These are phyloP conservation scores for Trichosanthes truncata DNA, from an alignment of 306 rosid genomes.

Conservation along the genomic window DNA sequence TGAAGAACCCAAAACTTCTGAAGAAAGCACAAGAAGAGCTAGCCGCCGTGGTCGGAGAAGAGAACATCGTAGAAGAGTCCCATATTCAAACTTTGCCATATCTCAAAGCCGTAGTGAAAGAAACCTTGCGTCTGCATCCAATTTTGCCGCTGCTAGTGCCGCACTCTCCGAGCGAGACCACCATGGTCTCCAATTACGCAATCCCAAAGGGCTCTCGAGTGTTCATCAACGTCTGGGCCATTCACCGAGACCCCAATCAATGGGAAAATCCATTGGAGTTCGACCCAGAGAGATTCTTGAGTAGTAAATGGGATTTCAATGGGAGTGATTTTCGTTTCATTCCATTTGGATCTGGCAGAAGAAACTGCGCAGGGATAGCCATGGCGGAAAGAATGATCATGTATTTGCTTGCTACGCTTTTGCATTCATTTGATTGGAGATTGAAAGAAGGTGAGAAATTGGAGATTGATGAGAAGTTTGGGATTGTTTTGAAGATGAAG, in stretches of 20 bases:
- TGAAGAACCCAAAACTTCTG: constrained; percentile 31
- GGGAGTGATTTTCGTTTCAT: constrained; percentile 54
- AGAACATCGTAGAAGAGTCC: constrained; percentile 56
- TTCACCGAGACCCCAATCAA: constrained; percentile 50
- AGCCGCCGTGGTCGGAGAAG: constrained; percentile 27
- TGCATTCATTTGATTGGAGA: constrained; percentile 60
- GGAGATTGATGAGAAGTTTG: constrained; percentile 44
- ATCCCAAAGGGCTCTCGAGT: constrained; percentile 49
- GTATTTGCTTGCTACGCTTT: constrained; percentile 37
- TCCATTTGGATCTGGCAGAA: constrained; percentile 74
- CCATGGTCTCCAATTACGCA: constrained; percentile 40
- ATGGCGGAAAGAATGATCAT: constrained; percentile 63
- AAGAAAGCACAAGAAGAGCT: constrained; percentile 43
- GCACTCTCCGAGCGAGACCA: constrained; percentile 40
- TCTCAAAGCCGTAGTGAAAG: constrained; percentile 60
- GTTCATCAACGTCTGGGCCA: constrained; percentile 66
- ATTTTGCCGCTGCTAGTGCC: constrained; percentile 41
- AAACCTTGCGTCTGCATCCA: constrained; percentile 56
- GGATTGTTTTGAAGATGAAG: constrained; percentile 46
- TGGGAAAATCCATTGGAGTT: constrained; percentile 61
- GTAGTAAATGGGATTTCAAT: constrained; percentile 36
- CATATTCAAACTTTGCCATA: constrained; percentile 42
- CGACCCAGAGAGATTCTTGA: constrained; percentile 53
- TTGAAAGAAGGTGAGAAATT: constrained; percentile 23
- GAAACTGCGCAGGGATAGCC: constrained; percentile 60